Conservation (phyloP, 257 asterid genomes). For the Capsicum chinense region DNA sequence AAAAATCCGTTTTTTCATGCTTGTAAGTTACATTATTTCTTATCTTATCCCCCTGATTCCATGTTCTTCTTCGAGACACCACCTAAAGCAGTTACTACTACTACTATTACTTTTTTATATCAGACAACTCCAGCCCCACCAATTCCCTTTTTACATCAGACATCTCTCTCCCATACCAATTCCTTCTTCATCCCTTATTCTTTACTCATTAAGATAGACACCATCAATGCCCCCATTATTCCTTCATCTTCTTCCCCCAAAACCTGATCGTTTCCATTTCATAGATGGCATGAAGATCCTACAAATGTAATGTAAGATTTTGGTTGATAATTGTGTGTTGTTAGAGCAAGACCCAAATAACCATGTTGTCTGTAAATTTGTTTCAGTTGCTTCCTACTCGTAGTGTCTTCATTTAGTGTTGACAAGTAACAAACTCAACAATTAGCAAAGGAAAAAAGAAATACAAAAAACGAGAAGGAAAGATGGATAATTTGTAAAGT, state of each 20-base stretch:
- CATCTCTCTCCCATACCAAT: not conserved
- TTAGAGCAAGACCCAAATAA: not conserved
- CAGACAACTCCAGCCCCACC: no score
- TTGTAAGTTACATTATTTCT: not conserved
- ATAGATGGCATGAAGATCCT: not conserved
- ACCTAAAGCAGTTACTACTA: not conserved
- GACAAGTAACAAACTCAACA: not conserved
- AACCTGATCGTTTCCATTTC: not conserved
- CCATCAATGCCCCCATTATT: not conserved
- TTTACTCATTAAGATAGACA: not conserved
- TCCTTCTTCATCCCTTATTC: slow-evolving; percentile 3
- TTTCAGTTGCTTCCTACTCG: not conserved
- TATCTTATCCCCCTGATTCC: not conserved
- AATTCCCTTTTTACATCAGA: not conserved
- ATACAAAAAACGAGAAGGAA: not conserved
- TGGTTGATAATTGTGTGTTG: not conserved
- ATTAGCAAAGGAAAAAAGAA: not conserved
- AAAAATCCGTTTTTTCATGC: not conserved
- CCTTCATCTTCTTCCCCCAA: not conserved
- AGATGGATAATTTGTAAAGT: not conserved
- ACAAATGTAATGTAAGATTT: not conserved
- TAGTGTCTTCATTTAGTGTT: not conserved
- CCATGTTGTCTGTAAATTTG: not conserved
- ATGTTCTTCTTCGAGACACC: not conserved
- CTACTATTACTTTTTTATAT: not conserved